Percentiles rank a stretch among this genome's conserved stretches.
phyloP scores from a whole-genome alignment of 495 filamentous ascomycete genomes.

The Chaetomidium leptoderma region DNA sequence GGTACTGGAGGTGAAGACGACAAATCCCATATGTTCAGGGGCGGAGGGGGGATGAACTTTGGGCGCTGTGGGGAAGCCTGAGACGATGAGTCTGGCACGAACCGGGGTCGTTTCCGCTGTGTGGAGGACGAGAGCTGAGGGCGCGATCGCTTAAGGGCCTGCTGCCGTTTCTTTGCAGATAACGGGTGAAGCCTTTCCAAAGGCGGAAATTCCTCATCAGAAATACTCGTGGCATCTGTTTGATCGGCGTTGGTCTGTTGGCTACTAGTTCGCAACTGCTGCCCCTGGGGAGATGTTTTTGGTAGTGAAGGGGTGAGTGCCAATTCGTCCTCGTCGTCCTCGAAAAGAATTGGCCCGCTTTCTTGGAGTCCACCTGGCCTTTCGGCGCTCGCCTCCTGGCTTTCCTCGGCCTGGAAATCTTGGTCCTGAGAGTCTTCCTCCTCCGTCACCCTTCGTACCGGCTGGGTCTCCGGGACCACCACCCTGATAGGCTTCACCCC shows the following conservation, averaged over 20 bases:
- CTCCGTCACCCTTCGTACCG: constrained; percentile 23
- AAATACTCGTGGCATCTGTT: constrained; percentile 31
- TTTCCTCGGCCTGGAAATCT: constrained; percentile 49
- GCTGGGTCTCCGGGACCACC: constrained; percentile 37
- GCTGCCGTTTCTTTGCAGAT: constrained; percentile 8
- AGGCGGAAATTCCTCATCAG: constrained; percentile 40
- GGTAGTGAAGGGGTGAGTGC: constrained; percentile 27
- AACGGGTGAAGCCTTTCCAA: constrained; percentile 27
- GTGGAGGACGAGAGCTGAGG: constrained; percentile 20
- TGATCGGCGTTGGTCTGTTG: constrained; percentile 21
- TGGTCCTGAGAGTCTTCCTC: constrained; percentile 49
- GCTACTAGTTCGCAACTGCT: constrained; percentile 24
- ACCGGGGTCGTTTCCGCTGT: constrained; percentile 21
- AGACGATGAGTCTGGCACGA: constrained; percentile 14
- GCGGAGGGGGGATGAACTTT: constrained; percentile 9
- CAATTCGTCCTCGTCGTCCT: constrained; percentile 29
- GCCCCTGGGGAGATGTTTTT: constrained; percentile 25
- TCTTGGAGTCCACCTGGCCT: constrained; percentile 24
- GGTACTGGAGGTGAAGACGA: constrained; percentile 22
- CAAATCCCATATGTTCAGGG: constrained; percentile 18
- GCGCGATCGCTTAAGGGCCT: constrained; percentile 21
- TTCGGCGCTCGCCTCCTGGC: constrained; percentile 32
- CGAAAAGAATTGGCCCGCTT: constrained; percentile 26
- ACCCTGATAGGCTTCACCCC: constrained; percentile 62
- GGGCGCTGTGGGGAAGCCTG: constrained; percentile 23